Conservation (phyloP, 495 filamentous ascomycete genomes). For the Penicillium bialowiezense region DNA sequence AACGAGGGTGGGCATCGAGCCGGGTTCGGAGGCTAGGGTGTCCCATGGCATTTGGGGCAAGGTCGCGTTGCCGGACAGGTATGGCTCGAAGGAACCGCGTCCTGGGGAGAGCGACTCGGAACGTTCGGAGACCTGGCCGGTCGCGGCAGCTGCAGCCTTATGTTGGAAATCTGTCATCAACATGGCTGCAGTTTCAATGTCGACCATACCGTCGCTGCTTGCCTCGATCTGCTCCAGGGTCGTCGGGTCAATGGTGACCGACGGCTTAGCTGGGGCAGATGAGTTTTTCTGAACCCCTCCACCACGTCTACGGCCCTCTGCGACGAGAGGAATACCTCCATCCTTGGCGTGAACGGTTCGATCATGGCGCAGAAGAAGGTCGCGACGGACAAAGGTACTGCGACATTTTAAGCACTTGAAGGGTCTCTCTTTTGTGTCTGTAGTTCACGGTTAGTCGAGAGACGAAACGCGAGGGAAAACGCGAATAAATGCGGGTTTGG, state of each 20-base stretch:
- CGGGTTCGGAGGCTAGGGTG: constrained; percentile 67
- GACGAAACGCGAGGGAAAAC: constrained; percentile 6
- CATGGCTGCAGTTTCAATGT: constrained; percentile 97
- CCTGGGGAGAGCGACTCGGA: constrained; percentile 72
- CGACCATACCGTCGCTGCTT: constrained; percentile 90
- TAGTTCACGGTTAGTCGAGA: constrained; percentile 8
- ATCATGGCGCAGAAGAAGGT: constrained; percentile 94
- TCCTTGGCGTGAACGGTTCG: constrained; percentile 98
- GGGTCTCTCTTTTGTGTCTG: constrained; percentile 97
- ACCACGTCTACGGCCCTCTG: constrained; percentile 87
- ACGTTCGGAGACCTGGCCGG: constrained; percentile 66
- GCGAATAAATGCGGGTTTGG: neutral
- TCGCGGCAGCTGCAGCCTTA: constrained; percentile 86
- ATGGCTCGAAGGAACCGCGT: constrained; percentile 62
- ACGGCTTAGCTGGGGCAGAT: constrained; percentile 72
- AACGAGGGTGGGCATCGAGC: constrained; percentile 63
- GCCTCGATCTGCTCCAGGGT: constrained; percentile 94
- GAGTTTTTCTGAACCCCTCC: constrained; percentile 59
- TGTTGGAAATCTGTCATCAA: constrained; percentile 98
- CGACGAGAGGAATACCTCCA: constrained; percentile 90
- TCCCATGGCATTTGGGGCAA: constrained; percentile 91
- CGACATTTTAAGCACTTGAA: constrained; percentile 98
- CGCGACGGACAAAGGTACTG: constrained; percentile 96
- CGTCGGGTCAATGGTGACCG: constrained; percentile 80
- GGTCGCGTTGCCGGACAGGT: constrained; percentile 71